Base-by-base conservation (phyloP, 805 yeast genomes). In the Debaryomyces castellii region DNA sequence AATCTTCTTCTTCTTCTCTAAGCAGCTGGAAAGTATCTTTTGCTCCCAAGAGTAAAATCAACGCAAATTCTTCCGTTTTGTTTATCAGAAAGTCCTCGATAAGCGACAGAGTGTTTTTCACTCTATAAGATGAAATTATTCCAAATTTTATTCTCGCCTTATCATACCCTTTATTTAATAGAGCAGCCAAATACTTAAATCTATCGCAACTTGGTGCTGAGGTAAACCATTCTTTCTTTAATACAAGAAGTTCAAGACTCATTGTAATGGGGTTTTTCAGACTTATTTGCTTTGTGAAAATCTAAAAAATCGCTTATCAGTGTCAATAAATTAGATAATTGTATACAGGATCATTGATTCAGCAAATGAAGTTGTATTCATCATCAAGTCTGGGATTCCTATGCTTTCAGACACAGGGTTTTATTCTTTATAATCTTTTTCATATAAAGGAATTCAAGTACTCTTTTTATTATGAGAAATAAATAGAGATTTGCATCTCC, bases 121-220 rank as follows among this genome's bases (percentile, higher is more conserved):
- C 63, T 43, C 87, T 63, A 4, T 70, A 62, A 0, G 76, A 62
- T 12, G 52, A 49, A 16, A 81, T 69, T 6, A 77, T 55, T 1
- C 68, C 65, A 52, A 63, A 81, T 50, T 68, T 69, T 57, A 48
- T 68, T 45, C 76, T 62, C 8, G 78, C 76, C 47, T 73, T 76
- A 48, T 73, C 64, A 57, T 80, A 81, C 1, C 81, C 80, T 44
- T 69, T 65, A 55, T 81, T 81, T 46, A 81, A 58, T n/a, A 76
- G 45, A 6, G 56, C 46, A 5, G 55, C 46, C 24, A 74, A 43
- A 18, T 39, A 44, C 10, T 36, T 39, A 43, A 45, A 45, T 9
- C 43, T 38, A 23, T 44, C 43, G 2, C 14, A 17, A 24, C 41
- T 23, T 10, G 38, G 27, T 12, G 17, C 38, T n/a, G 20, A 32